Evolutionary conservation across 192 early-diverging fungal species (phyloP).

Genomic region (Geranomyces variabilis): DNA sequence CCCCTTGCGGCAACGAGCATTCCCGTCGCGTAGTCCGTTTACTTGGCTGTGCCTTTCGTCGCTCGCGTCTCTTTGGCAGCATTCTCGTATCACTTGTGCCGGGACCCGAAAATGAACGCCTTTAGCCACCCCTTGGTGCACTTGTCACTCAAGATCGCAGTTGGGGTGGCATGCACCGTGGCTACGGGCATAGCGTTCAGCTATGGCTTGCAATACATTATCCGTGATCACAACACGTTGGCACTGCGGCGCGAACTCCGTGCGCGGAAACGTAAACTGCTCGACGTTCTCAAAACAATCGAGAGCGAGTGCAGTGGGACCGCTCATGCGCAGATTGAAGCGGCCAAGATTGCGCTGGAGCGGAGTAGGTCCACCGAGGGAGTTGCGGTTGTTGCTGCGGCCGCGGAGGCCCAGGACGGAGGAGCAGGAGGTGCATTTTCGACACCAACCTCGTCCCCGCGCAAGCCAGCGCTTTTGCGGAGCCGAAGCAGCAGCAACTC

Average conservation of each 20-base stretch:
- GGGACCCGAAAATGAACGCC: neutral
- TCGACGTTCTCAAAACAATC: neutral
- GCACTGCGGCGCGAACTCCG: constrained; percentile 26
- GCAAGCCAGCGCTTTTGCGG: neutral
- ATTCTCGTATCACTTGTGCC: neutral
- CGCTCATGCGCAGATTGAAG: neutral
- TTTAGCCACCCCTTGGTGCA: constrained; percentile 24
- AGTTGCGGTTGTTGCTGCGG: neutral
- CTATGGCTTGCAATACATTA: constrained; percentile 39
- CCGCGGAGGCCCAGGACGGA: neutral
- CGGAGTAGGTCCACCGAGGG: neutral
- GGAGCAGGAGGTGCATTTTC: too few relatives aligned
- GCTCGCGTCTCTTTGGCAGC: neutral
- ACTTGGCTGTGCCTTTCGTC: neutral
- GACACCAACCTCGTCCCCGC: neutral
- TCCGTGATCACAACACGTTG: constrained; percentile 44
- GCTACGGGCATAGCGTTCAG: constrained; percentile 42
- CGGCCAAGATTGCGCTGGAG: neutral
- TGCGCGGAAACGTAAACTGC: constrained; percentile 14
- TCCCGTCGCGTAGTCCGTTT: too few relatives aligned
- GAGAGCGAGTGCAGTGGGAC: constrained; percentile 5
- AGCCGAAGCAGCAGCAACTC: neutral
- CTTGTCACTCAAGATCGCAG: constrained; percentile 30
- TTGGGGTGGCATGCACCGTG: constrained; percentile 43
- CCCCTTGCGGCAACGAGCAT: too few relatives aligned